Evolutionary conservation across 2,329 filamentous ascomycete genomes (phyloP).

Genomic region (Dactylellina parvicollis): DNA sequence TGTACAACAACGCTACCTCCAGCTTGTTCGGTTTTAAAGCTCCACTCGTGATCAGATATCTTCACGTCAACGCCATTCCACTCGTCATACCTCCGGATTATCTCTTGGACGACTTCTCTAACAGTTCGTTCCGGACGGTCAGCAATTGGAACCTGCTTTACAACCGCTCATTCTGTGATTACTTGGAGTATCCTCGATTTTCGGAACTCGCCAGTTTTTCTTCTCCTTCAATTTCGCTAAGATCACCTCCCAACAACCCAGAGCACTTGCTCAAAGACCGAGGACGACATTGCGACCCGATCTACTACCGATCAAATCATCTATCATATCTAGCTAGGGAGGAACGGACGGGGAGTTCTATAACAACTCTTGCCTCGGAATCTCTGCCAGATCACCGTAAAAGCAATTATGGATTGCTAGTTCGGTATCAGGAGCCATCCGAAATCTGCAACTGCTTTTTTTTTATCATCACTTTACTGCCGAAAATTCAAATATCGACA

Average conservation of each 20-base stretch:
- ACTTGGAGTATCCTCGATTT: not conserved
- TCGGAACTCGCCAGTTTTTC: conserved; percentile 7
- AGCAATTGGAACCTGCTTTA: conserved; percentile 7
- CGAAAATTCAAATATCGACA: not conserved
- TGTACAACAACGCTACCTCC: conserved; percentile 37
- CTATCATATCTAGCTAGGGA: not conserved
- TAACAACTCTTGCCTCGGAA: conserved; percentile 9
- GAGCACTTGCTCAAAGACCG: not conserved
- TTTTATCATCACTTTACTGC: not conserved
- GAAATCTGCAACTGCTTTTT: not conserved
- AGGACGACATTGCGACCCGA: not conserved
- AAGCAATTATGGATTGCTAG: conserved; percentile 45
- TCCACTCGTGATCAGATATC: conserved; percentile 32
- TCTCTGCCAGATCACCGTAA: conserved; percentile 10
- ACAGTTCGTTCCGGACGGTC: not conserved
- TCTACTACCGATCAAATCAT: not conserved
- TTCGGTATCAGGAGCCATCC: conserved; percentile 4
- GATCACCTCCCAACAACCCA: not conserved
- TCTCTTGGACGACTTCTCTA: conserved; percentile 32
- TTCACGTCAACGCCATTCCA: conserved; percentile 30
- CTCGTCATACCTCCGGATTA: conserved; percentile 32
- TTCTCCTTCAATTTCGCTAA: conserved; percentile 10
- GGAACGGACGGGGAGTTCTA: conserved; percentile 5
- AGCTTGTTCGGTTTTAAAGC: conserved; percentile 25
- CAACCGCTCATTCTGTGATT: conserved; percentile 9